Evolutionary conservation across 768 basidiomycete genomes (phyloP).

Genomic region (Amanita inopinata): DNA sequence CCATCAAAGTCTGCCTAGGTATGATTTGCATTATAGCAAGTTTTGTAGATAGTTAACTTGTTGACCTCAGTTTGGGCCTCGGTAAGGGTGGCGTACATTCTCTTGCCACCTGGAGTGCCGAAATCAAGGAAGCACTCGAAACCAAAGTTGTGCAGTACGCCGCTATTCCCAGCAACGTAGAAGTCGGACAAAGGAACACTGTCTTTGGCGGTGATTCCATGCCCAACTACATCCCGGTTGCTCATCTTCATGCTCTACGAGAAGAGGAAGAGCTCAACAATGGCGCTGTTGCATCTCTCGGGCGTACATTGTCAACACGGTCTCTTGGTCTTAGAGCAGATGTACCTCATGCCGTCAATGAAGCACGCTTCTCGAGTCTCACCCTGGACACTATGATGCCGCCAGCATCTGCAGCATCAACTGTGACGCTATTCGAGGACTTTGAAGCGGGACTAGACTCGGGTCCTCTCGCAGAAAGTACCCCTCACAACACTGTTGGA

Average conservation of each 20-base stretch:
- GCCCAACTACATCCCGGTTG: slow-evolving; percentile 21
- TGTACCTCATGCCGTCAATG: slow-evolving; percentile 38
- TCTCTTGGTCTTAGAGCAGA: slow-evolving; percentile 40
- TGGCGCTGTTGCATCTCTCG: slow-evolving; percentile 13
- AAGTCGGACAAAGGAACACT: slow-evolving; percentile 36
- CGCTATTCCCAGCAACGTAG: slow-evolving; percentile 29
- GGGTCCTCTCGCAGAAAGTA: slow-evolving; percentile 52
- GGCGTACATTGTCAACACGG: slow-evolving; percentile 32
- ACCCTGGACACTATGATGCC: slow-evolving; percentile 27
- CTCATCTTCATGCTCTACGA: slow-evolving; percentile 27
- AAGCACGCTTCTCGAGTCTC: slow-evolving; percentile 39
- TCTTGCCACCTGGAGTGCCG: slow-evolving; percentile 40
- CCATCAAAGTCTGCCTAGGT: slow-evolving; percentile 65
- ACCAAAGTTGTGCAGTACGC: slow-evolving; percentile 29
- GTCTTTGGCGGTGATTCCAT: slow-evolving; percentile 31
- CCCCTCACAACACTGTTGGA: slow-evolving; percentile 42
- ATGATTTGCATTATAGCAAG: slow-evolving; percentile 13
- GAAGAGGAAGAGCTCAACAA: slow-evolving; percentile 28
- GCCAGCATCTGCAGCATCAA: slow-evolving; percentile 48
- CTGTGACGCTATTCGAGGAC: slow-evolving; percentile 51
- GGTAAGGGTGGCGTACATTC: slow-evolving; percentile 49
- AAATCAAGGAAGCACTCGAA: slow-evolving; percentile 43
- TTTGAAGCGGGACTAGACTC: slow-evolving; percentile 32
- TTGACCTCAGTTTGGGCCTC: slow-evolving; percentile 45
- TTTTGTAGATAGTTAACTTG: slow-evolving; percentile 4